Conservation (phyloP, 495 filamentous ascomycete genomes). For the Penicillium crystallinum region DNA sequence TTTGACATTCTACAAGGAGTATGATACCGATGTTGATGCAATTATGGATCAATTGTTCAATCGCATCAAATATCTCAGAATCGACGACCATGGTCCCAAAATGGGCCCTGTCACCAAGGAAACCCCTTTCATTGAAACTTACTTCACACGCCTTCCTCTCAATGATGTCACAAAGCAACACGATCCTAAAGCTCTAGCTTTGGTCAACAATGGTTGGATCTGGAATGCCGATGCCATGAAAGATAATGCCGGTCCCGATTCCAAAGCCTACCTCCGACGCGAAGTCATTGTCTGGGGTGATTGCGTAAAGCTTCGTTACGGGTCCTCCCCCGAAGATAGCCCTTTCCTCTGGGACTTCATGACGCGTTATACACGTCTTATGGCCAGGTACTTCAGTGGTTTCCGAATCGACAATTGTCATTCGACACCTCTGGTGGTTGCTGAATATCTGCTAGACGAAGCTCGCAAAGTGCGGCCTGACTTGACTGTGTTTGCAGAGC, state of each 20-base stretch:
- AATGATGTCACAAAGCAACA: conserved; percentile 77
- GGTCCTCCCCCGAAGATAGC: conserved; percentile 71
- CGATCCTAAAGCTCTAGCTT: conserved; percentile 66
- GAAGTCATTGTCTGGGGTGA: conserved; percentile 99
- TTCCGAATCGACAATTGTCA: conserved; percentile 99
- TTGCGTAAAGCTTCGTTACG: conserved; percentile 96
- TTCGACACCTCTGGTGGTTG: conserved; percentile 89
- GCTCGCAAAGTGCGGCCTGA: conserved; percentile 84
- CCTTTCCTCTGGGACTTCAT: conserved; percentile 96
- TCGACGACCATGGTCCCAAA: conserved; percentile 90
- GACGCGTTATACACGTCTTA: conserved; percentile 82
- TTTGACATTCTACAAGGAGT: conserved; percentile 81
- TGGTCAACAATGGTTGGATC: conserved; percentile 98
- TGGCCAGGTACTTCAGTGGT: conserved; percentile 92
- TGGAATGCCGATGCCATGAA: conserved; percentile 93
- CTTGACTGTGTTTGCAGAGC: conserved; percentile 87
- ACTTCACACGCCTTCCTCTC: conserved; percentile 85
- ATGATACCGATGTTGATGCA: conserved; percentile 73
- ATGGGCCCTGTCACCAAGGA: conserved; percentile 69
- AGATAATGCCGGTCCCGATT: conserved; percentile 87
- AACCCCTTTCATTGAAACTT: conserved; percentile 85
- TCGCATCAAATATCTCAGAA: conserved; percentile 83
- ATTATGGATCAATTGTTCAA: conserved; percentile 90
- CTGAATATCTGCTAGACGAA: conserved; percentile 89
- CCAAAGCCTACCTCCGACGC: conserved; percentile 82